Evolutionary conservation across 2,329 filamentous ascomycete species (phyloP).

Genomic region (Fusarium redolens): DNA sequence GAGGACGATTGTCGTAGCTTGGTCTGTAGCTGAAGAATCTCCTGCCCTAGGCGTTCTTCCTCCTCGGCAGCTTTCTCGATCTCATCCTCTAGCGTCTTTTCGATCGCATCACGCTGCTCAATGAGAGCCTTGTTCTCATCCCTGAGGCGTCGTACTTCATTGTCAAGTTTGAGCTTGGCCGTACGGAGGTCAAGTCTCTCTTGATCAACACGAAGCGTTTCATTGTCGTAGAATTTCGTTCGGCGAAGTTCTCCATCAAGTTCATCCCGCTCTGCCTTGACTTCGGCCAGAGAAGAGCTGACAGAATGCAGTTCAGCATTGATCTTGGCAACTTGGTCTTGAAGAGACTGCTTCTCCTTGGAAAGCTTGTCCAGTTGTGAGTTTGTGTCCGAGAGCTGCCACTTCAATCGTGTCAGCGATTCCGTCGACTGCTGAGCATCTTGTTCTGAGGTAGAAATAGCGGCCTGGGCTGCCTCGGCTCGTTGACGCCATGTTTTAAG

Average conservation of each 20-base stretch:
- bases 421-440: constrained; percentile 52
- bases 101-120: constrained; percentile 68
- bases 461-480: constrained; percentile 43
- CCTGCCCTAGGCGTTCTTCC: constrained; percentile 69
- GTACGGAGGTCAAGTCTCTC: constrained; percentile 77
- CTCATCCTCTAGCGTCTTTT: constrained; percentile 73
- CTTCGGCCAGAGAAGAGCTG: constrained; percentile 65
- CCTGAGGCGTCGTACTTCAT: constrained; percentile 71
- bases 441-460: constrained; percentile 48
- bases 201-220: constrained; percentile 71
- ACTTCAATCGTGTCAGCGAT: constrained; percentile 64
- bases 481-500: constrained; percentile 46
- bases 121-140: constrained; percentile 70
- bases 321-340: constrained; percentile 70
- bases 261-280: constrained; percentile 74
- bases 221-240: constrained; percentile 65
- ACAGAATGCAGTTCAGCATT: constrained; percentile 71
- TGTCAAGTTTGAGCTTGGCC: constrained; percentile 74
- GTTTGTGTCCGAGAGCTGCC: constrained; percentile 68
- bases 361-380: constrained; percentile 66
- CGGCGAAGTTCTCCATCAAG: constrained; percentile 70
- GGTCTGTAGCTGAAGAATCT: constrained; percentile 64
- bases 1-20: constrained; percentile 58
- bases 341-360: constrained; percentile 71
- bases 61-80: constrained; percentile 74